These are phyloP conservation scores for Capronia coronata DNA, from an alignment of 2,329 filamentous ascomycete species.

Conservation along the genomic window DNA sequence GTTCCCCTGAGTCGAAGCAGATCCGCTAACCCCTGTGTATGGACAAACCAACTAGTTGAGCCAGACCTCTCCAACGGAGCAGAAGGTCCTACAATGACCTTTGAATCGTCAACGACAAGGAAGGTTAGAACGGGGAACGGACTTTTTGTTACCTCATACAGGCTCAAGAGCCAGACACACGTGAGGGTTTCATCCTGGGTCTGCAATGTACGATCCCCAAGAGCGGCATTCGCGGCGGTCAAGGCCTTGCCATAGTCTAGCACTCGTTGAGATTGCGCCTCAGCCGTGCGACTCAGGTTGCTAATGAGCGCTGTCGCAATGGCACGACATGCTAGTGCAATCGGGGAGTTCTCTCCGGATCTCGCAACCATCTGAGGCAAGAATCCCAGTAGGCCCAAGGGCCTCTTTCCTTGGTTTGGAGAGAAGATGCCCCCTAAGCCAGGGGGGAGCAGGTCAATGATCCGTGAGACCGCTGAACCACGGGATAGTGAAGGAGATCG, in stretches of 20 bases:
- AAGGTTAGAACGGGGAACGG: background rate
- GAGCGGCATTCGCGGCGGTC: constrained; percentile 17
- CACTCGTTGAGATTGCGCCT: constrained; percentile 12
- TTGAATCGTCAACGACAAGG: background rate
- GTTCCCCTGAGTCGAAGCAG: constrained; percentile 18
- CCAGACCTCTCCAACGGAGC: background rate
- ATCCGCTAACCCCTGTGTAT: constrained; percentile 18
- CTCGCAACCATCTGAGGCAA: constrained; percentile 14
- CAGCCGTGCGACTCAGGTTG: constrained; percentile 4
- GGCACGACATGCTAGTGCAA: constrained; percentile 14
- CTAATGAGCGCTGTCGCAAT: constrained; percentile 17
- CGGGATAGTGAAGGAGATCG: constrained; percentile 5
- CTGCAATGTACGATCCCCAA: constrained; percentile 10
- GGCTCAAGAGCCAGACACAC: constrained; percentile 22
- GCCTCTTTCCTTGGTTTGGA: background rate
- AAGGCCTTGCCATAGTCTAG: constrained; percentile 17
- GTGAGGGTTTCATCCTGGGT: constrained; percentile 16
- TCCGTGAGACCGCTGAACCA: constrained; percentile 11
- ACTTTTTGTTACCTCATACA: constrained; percentile 19
- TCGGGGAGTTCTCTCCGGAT: constrained; percentile 7
- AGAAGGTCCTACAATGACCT: constrained; percentile 17
- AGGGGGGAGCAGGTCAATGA: constrained; percentile 6
- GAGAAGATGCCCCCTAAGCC: constrained; percentile 13
- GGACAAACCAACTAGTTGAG: constrained; percentile 15
- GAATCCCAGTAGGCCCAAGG: constrained; percentile 9